Base-by-base conservation (phyloP, 2,329 filamentous ascomycete species). In the Graphilbum ipis-grandicollis region DNA sequence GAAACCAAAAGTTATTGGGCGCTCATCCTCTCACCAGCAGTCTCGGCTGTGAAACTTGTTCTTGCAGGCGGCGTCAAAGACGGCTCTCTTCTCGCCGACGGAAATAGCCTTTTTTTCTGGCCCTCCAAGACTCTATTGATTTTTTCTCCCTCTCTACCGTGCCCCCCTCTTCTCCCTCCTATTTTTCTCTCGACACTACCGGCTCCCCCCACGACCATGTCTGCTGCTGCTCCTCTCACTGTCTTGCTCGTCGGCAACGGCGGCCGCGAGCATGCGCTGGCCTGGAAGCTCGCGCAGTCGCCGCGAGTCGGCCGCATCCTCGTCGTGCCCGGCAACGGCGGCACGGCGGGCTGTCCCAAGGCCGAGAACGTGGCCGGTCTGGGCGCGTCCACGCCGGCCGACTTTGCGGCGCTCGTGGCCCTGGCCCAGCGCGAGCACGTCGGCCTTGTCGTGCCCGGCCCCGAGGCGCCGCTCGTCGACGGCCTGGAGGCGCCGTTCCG, bases 261-360 rank as follows among this genome's bases (percentile, higher is more conserved):
- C 47, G 90, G 88, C 48, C 77, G 90, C 50, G 90, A 98, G 61
- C 85, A 96, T 59, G 83, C 86, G 33, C 70, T 94, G 44, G 85
- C 86, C 31, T 96, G 86, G 86, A 94, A 92, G 60, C 66, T 96
- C 43, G 74, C 77, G 51, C 79, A 93, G 56, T 93, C 85, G 14
- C 65, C 76, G 31, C 67, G 68, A 33, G 82, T 93, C 42, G 74
- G 83, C 49, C 68, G 75, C 48, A 88, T 96, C 52, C 64, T 69
- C 47, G 70, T 62, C 31, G 70, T 75, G 32, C 74, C 74, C 13
- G 88, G 88, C 43, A 96, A 96, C 57, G 88, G 88, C 47, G 90
- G 90, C 41, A 93, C 85, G 21, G 76, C 72, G 37, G 61, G 55
- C 34, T 75, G 73, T 41, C 58, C 71, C 48, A 88, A 86, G 56